Base-by-base conservation (phyloP, 352 stramenopile species). In the Aphanomyces astaci region DNA sequence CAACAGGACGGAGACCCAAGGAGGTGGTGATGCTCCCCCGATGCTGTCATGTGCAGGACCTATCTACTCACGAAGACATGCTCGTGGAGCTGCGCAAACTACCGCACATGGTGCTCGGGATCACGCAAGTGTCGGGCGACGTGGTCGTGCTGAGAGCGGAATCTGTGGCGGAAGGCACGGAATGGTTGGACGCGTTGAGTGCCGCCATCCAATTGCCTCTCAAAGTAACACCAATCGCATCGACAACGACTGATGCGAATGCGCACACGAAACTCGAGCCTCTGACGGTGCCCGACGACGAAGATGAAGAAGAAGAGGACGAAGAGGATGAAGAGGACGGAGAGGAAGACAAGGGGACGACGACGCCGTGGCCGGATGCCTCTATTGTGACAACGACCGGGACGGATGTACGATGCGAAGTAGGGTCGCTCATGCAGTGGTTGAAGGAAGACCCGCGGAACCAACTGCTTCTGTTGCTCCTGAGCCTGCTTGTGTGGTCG, bases 141-240 rank as follows among this genome's bases (percentile, higher is more conserved):
- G 79, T 88, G 24, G 40, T 91, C 15, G 82, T 84, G 3, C 45
- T 93, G 27, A 77, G 82, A 25, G 89, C 82, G 0, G 84, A 93
- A 52, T 90, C 78, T 57, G 88, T 91, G 46, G 89, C 89, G 56
- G 84, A 93, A 75, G 84, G 84, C 19, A 82, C 82, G 33, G 84
- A 93, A 63, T 93, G 84, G 84, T 71, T 93, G 3, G 84, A 93
- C 55, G 88, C 45, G 15, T 51, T 40, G 15, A 51, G 65, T 4
- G 72, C 54, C 25, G 62, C 46, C 40, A 56, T 27, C 22, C 46
- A 27, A n/a, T 30, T 33, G 27, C 45, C 19, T 40, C 55, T 56
- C 11, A 33, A 55, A 19, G 33, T 67, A 17, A 24, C 22, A 43
- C 31, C 53, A 3, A 31, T 40, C 19, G 27, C 48, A 24, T 55